A percentile compares a stretch with the other conserved stretches of the same genome.
These are phyloP conservation scores for Pythium folliculosum DNA, from an alignment of 352 stramenopile genomes.

Conservation along the genomic window DNA sequence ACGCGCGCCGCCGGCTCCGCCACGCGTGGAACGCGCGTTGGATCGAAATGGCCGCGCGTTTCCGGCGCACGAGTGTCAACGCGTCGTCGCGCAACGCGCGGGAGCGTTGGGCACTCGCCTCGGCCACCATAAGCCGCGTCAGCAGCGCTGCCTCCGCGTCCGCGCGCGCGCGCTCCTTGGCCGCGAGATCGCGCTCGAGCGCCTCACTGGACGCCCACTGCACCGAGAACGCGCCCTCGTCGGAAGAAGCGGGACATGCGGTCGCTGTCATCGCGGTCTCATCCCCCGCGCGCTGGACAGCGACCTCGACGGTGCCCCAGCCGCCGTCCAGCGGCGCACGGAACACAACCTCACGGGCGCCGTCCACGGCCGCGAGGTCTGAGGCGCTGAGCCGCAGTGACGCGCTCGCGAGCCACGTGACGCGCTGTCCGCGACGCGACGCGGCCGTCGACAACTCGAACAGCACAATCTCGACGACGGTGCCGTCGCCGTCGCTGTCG, in stretches of 20 bases:
- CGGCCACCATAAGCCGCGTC: slow-evolving; percentile 33
- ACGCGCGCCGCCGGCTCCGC: slow-evolving; percentile 20
- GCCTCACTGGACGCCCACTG: slow-evolving; percentile 61
- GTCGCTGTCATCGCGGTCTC: not conserved
- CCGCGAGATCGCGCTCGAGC: slow-evolving; percentile 45
- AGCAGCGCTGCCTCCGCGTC: slow-evolving; percentile 46
- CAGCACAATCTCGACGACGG: slow-evolving; percentile 36
- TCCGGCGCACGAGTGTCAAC: slow-evolving; percentile 28
- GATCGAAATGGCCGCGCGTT: slow-evolving; percentile 37
- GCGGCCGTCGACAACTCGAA: slow-evolving; percentile 30
- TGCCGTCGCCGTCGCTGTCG: too few relatives aligned
- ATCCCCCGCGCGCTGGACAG: slow-evolving; percentile 28
- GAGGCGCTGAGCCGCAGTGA: slow-evolving; percentile 34
- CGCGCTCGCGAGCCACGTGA: slow-evolving; percentile 38
- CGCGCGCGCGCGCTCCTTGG: slow-evolving; percentile 34
- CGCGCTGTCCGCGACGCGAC: slow-evolving; percentile 17
- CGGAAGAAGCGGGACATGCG: too few relatives aligned
- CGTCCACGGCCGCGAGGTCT: slow-evolving; percentile 42
- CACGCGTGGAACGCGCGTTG: slow-evolving; percentile 36
- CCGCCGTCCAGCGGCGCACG: slow-evolving; percentile 34
- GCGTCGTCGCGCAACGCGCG: slow-evolving; percentile 29
- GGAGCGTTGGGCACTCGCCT: slow-evolving; percentile 24
- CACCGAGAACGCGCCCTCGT: slow-evolving; percentile 39
- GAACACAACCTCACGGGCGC: slow-evolving; percentile 52
- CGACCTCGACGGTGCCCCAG: slow-evolving; percentile 43